phyloP scores from a whole-genome alignment of 495 filamentous ascomycete species.

The Aspergillus ellipticus region DNA sequence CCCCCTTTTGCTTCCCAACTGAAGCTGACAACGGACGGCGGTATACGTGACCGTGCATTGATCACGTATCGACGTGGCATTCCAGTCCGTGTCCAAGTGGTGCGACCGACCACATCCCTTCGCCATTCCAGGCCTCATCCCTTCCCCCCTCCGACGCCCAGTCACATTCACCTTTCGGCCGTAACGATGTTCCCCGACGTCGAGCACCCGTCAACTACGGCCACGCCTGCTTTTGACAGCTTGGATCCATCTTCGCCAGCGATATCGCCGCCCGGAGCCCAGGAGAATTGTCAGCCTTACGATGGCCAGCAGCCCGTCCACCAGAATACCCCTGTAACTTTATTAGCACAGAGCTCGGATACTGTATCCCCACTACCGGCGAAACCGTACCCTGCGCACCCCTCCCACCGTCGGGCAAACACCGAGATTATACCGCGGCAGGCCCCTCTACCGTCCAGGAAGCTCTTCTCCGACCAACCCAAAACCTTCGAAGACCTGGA shows the following conservation, averaged over 20 bases:
- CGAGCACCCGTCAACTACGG: constrained; percentile 17
- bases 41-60: constrained; percentile 19
- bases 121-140: constrained; percentile 19
- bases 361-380: constrained; percentile 12
- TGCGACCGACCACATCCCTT: constrained; percentile 16
- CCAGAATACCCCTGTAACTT: constrained; percentile 13
- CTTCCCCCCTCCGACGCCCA: constrained; percentile 10
- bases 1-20: constrained; percentile 14
- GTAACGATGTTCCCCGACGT: constrained; percentile 18
- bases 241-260: constrained; percentile 10
- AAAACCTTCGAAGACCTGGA: constrained; percentile 24
- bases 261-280: constrained; percentile 6
- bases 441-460: constrained; percentile 18
- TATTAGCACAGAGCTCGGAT: constrained; percentile 18
- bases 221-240: constrained; percentile 15
- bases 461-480: constrained; percentile 19
- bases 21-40: constrained; percentile 8
- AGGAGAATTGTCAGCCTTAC: constrained; percentile 12
- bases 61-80: constrained; percentile 36
- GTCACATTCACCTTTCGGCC: constrained; percentile 17
- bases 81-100: constrained; percentile 27
- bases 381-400: constrained; percentile 20
- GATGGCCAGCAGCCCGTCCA: constrained; percentile 14
- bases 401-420: constrained; percentile 41
- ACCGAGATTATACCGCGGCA: constrained; percentile 36